Evolutionary conservation across 192 early-diverging fungal genomes (phyloP).

Genomic region (Chytriomyces sp.): DNA sequence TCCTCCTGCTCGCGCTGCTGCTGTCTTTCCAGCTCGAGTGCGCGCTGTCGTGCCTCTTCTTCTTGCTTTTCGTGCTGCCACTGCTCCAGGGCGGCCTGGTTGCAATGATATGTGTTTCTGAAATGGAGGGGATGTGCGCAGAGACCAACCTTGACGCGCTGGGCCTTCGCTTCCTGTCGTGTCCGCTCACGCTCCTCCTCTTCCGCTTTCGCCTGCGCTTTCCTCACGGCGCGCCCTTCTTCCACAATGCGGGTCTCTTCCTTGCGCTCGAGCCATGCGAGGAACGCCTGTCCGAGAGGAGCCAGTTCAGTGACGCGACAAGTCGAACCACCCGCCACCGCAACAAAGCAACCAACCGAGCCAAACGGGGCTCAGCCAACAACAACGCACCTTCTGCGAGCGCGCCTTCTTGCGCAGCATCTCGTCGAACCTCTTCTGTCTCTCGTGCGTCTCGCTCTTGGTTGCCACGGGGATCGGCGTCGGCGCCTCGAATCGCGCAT

Average conservation of each 20-base stretch:
- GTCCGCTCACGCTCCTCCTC: not conserved
- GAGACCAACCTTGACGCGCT: not conserved
- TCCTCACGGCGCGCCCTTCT: not conserved
- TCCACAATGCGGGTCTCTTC: not conserved
- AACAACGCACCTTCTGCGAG: not conserved
- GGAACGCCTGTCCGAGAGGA: constrained; percentile 1
- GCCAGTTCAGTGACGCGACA: constrained; percentile 3
- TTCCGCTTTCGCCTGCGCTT: not conserved
- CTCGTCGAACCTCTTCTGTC: not conserved
- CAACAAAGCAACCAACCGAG: no score
- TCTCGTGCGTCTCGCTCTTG: not conserved
- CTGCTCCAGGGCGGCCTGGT: not conserved
- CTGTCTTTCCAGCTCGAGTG: no score
- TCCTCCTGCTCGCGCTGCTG: not conserved
- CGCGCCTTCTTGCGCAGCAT: not conserved
- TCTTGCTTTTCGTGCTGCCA: not conserved
- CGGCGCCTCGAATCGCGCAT: not conserved
- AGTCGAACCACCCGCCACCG: no score
- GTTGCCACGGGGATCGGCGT: not conserved
- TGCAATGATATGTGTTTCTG: not conserved
- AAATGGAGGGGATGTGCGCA: not conserved
- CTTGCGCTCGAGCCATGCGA: constrained; percentile 7
- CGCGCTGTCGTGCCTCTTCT: not conserved
- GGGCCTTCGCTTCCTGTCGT: not conserved
- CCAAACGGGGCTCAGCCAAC: no score